Evolutionary conservation across 768 basidiomycete species (phyloP).

Genomic region (Termitomyces sp.): DNA sequence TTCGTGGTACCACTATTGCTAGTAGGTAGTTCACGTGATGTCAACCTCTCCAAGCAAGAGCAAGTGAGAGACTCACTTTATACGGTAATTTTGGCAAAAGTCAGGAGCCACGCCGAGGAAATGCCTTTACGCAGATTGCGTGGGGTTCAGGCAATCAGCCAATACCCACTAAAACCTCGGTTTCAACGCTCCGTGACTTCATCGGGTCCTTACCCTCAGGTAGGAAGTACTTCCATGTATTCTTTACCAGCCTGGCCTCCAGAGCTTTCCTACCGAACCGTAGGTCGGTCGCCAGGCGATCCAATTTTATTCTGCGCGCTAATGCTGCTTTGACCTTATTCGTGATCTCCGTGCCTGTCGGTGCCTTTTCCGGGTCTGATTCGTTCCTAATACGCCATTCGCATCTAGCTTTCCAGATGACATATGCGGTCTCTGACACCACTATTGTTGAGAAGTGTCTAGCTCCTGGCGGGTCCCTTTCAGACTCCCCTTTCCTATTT

Average conservation of each 20-base stretch:
- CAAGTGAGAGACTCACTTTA: not conserved
- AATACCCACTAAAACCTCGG: no score
- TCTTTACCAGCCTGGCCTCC: no score
- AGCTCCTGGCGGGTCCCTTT: slow-evolving; percentile 1
- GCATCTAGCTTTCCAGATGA: slow-evolving; percentile 24
- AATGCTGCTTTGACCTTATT: not conserved
- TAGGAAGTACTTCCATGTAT: no score
- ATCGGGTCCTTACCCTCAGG: no score
- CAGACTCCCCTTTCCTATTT: not conserved
- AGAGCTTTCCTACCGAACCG: no score
- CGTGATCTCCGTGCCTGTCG: not conserved
- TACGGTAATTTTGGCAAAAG: not conserved
- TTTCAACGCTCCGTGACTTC: no score
- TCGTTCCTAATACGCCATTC: slow-evolving; percentile 17
- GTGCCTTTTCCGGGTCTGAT: not conserved
- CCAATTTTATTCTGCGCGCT: not conserved
- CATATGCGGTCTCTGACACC: slow-evolving; percentile 22
- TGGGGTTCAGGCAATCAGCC: not conserved
- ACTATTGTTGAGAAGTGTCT: slow-evolving; percentile 16
- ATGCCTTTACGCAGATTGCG: not conserved
- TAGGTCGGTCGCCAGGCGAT: not conserved
- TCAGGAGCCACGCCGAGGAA: not conserved
- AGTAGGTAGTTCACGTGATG: not conserved
- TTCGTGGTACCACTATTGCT: no score
- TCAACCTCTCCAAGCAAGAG: not conserved